These are phyloP conservation scores for Naganishia vishniacii DNA, from an alignment of 768 basidiomycete species.

Conservation along the genomic window DNA sequence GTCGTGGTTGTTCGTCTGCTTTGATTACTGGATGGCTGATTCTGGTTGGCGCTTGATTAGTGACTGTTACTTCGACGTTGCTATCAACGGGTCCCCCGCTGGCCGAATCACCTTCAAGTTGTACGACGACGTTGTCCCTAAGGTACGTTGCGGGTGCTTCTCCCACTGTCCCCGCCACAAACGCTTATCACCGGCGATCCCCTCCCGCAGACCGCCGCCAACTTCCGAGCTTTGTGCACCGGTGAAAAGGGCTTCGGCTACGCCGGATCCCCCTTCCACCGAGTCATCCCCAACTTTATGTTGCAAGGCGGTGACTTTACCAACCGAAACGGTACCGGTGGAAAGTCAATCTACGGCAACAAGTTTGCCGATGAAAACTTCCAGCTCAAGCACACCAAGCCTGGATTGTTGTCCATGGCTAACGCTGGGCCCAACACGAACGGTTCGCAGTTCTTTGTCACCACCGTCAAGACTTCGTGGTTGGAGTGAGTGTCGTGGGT, in stretches of 20 bases:
- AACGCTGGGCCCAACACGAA: conserved; percentile 60
- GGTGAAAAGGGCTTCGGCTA: conserved; percentile 71
- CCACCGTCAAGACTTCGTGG: conserved; percentile 32
- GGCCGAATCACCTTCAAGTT: conserved; percentile 65
- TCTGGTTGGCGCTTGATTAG: conserved; percentile 18
- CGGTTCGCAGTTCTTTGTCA: conserved; percentile 50
- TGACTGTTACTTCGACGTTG: conserved; percentile 44
- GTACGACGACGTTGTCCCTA: conserved; percentile 59
- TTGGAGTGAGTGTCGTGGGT: conserved; percentile 17
- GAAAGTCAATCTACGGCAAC: conserved; percentile 47
- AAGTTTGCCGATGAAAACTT: conserved; percentile 50
- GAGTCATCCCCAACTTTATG: conserved; percentile 51
- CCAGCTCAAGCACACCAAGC: conserved; percentile 39
- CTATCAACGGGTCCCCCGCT: conserved; percentile 37
- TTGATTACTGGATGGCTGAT: neutral
- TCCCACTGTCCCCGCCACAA: too few species aligned
- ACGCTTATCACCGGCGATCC: too few species aligned
- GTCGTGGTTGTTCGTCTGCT: neutral
- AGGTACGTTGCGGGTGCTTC: conserved; percentile 30
- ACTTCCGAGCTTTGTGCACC: conserved; percentile 75
- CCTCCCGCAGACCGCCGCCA: conserved; percentile 44
- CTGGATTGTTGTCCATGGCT: conserved; percentile 57
- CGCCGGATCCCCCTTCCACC: conserved; percentile 63
- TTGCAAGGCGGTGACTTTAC: conserved; percentile 69
- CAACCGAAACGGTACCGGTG: conserved; percentile 49